Percentiles rank a stretch among this genome's conserved stretches.
These are phyloP conservation scores for Fusarium sp. DNA, from an alignment of 2,329 filamentous ascomycete genomes.

Conservation along the genomic window DNA sequence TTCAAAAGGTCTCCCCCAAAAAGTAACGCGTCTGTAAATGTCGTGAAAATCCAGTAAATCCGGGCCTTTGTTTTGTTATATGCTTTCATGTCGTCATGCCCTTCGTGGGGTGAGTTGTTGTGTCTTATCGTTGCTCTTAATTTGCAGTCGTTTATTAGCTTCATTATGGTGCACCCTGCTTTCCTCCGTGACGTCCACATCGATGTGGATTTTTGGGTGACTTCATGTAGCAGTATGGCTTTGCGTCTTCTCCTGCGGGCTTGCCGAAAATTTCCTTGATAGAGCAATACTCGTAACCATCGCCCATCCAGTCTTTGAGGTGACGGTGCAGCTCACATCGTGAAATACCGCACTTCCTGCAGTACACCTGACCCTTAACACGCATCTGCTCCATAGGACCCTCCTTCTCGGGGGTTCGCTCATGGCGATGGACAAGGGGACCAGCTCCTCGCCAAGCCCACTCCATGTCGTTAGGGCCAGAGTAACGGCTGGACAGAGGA, in stretches of 20 bases:
- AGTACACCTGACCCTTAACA: constrained; percentile 70
- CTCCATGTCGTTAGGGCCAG: constrained; percentile 72
- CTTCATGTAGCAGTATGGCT: constrained; percentile 68
- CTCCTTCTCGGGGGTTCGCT: constrained; percentile 29
- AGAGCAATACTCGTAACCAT: constrained; percentile 69
- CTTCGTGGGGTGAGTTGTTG: constrained; percentile 12
- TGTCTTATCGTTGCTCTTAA: constrained; percentile 13
- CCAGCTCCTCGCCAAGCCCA: constrained; percentile 72
- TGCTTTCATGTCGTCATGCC: constrained; percentile 33
- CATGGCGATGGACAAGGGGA: constrained; percentile 53
- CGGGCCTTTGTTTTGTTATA: background rate
- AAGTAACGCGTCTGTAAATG: background rate
- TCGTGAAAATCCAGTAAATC: constrained; percentile 1
- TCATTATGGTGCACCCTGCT: constrained; percentile 34
- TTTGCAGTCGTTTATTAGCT: constrained; percentile 15
- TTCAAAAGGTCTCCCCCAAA: constrained; percentile 5
- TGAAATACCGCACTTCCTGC: constrained; percentile 70
- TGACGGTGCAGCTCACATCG: constrained; percentile 74
- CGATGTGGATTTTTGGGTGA: constrained; percentile 69
- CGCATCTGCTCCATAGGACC: constrained; percentile 60
- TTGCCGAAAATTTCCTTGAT: constrained; percentile 69
- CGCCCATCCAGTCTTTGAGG: constrained; percentile 70
- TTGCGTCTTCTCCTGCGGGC: constrained; percentile 60
- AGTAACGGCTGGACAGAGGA: constrained; percentile 67
- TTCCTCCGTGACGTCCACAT: constrained; percentile 67